Evolutionary conservation across 1,284 basidiomycete species (phyloP), one percentile per base, ranked within the genome.

Genomic region (Neonothopanus nambi): DNA sequence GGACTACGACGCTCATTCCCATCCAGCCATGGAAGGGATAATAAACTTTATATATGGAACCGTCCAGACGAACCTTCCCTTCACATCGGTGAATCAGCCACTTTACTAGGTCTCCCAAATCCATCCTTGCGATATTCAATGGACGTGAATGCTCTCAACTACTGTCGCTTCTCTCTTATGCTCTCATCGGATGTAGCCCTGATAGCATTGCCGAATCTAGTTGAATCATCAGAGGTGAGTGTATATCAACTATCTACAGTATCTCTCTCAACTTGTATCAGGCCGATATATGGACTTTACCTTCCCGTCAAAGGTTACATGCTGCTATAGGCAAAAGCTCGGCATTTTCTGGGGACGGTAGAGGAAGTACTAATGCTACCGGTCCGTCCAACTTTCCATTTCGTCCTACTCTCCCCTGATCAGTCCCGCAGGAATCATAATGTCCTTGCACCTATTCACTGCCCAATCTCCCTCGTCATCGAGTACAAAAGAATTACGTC

Each of bases 61-160:
- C 71, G 77, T 40, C 69, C 79, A 30, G 66, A 70, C 5, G 80
- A 84, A 48, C 60, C 70, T 1, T 66, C 75, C 9, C 66, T 66
- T 45, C 70, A 72, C 26, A 69, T 84, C 8, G 84, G 80, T 23
- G 80, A 81, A 9, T 80, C 83, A 1, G 84, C 85, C 2, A 72
- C 77, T 2, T 64, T 79, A 42, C 73, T 79, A 2, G 77, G 71
- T 13, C 68, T 79, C 11, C 72, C 75, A 1, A 69, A 68, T 0
- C 91, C 89, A 3, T 57, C 65, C 5, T 65, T 91, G 5, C 63
- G 70, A 2, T 85, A 84, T 59, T 87, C 87, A 0, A 73, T 96
- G 68, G 89, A 91, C 62, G 85, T 93, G 55, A 97, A 96, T 66
- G 84, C 93, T 2, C 76, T 96, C 58, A 96, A 95, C 67, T 96